Percentiles rank a stretch among this genome's conserved stretches.
Evolutionary conservation across 495 filamentous ascomycete species (phyloP).

Genomic region (Penicillium pancosmium): DNA sequence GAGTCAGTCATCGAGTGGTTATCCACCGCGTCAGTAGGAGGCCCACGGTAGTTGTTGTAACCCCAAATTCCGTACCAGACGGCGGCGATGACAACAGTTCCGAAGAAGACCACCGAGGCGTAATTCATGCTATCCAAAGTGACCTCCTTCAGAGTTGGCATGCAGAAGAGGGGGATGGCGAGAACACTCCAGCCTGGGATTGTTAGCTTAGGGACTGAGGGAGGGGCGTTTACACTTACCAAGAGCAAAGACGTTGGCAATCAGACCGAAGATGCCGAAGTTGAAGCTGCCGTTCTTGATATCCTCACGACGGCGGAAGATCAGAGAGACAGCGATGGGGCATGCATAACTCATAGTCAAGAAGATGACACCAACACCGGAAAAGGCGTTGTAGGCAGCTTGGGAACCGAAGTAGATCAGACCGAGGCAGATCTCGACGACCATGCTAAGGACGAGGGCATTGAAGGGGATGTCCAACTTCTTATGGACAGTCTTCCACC

Average conservation of each 20-base stretch:
- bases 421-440: constrained; percentile 54
- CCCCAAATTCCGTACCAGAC: constrained; percentile 67
- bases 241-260: constrained; percentile 56
- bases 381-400: constrained; percentile 63
- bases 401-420: constrained; percentile 59
- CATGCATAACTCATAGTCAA: constrained; percentile 57
- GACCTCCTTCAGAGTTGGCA: constrained; percentile 42
- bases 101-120: constrained; percentile 60
- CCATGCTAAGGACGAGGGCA: constrained; percentile 51
- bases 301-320: constrained; percentile 52
- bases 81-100: constrained; percentile 51
- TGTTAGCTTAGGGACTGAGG: constrained; percentile 16
- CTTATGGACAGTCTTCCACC: constrained; percentile 58
- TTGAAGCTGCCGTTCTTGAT: constrained; percentile 58
- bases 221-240: constrained; percentile 40
- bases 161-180: constrained; percentile 56
- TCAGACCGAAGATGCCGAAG: constrained; percentile 56
- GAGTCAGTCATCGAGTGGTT: constrained; percentile 11
- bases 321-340: constrained; percentile 53
- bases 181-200: constrained; percentile 58
- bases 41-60: constrained; percentile 37
- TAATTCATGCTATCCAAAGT: constrained; percentile 52
- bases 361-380: constrained; percentile 60
- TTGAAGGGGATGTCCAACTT: constrained; percentile 55
- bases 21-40: constrained; percentile 32